Conservation (phyloP, 805 yeast genomes). For the Candida sphagnicola region DNA sequence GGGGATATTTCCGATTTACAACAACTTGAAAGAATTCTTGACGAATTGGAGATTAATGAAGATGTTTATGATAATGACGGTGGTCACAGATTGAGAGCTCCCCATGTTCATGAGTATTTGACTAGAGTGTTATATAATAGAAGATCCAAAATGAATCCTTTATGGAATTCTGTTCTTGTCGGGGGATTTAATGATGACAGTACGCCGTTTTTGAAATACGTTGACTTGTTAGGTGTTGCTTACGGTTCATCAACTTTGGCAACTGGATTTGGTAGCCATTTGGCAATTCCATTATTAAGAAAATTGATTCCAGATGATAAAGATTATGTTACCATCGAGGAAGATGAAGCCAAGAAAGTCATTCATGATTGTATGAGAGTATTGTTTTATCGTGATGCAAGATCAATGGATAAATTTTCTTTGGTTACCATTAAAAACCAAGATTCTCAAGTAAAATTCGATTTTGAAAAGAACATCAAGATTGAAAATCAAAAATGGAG, state of each 20-base stretch:
- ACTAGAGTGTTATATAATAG: conserved; percentile 81
- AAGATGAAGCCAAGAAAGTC: conserved; percentile 73
- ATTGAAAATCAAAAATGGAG: conserved; percentile 83
- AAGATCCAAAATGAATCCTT: conserved; percentile 90
- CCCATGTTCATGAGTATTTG: conserved; percentile 83
- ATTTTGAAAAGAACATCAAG: conserved; percentile 59
- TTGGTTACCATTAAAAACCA: conserved; percentile 63
- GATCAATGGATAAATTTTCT: conserved; percentile 83
- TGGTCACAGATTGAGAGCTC: conserved; percentile 62
- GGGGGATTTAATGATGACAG: conserved; percentile 76
- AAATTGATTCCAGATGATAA: conserved; percentile 74
- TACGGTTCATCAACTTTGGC: conserved; percentile 86
- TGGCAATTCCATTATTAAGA: conserved; percentile 90
- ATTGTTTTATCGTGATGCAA: conserved; percentile 91
- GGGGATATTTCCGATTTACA: conserved; percentile 97
- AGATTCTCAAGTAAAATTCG: conserved; percentile 41
- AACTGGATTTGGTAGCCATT: conserved; percentile 94
- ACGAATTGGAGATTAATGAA: conserved; percentile 68
- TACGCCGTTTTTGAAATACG: conserved; percentile 73
- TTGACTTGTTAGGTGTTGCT: conserved; percentile 88
- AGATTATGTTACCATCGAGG: conserved; percentile 64
- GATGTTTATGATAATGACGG: conserved; percentile 75
- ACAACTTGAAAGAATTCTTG: conserved; percentile 67
- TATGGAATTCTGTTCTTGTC: conserved; percentile 91
- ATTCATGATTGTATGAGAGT: conserved; percentile 89